phyloP scores from a whole-genome alignment of 768 basidiomycete genomes.

The Tricholoma furcatifolium region DNA sequence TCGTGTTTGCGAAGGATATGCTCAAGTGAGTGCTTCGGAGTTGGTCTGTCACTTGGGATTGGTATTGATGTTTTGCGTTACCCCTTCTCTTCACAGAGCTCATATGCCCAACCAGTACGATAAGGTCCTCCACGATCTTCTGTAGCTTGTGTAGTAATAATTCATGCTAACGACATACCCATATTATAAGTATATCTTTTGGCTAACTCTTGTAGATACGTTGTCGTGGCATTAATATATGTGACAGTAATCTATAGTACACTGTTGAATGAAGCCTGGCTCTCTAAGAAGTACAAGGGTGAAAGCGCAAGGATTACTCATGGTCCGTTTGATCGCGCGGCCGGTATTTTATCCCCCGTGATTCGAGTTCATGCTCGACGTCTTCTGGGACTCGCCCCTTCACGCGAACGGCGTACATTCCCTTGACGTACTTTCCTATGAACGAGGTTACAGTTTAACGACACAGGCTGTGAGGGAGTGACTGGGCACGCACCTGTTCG shows the following conservation, averaged over 20 bases:
- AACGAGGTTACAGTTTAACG: not conserved
- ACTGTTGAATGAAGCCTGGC: slow-evolving; percentile 1
- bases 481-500: slow-evolving; percentile 78
- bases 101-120: slow-evolving; percentile 85
- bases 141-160: slow-evolving; percentile 27
- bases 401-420: slow-evolving; percentile 92
- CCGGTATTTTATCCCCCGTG: slow-evolving; percentile 79
- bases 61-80: not conserved
- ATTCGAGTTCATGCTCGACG: slow-evolving; percentile 77
- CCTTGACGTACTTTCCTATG: slow-evolving; percentile 84
- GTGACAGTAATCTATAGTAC: slow-evolving; percentile 10
- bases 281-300: not conserved
- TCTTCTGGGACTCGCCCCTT: slow-evolving; percentile 85
- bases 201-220: not conserved
- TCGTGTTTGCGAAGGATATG: slow-evolving; percentile 83
- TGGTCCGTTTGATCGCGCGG: slow-evolving; percentile 79
- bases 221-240: not conserved
- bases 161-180: not conserved
- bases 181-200: slow-evolving; percentile 3
- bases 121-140: slow-evolving; percentile 65
- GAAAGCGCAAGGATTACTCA: slow-evolving; percentile 37
- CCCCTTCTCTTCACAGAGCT: slow-evolving; percentile 49
- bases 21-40: slow-evolving; percentile 60
- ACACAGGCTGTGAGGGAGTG: not conserved
- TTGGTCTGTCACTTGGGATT: not conserved